These are phyloP conservation scores for Rhamnella rubrinervis DNA, from an alignment of 331 rosid species.

Conservation along the genomic window DNA sequence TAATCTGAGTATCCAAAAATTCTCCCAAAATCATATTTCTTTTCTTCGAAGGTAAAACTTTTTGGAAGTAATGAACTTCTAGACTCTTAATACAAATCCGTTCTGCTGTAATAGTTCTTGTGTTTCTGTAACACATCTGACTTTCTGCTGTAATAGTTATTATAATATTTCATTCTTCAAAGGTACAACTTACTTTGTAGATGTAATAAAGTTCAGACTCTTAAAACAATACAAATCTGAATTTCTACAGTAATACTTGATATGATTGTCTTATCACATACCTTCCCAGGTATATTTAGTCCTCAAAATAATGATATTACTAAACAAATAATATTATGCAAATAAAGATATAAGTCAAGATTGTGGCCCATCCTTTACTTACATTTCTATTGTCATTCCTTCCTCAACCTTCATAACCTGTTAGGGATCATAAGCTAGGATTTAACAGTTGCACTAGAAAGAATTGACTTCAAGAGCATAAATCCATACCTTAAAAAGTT, in stretches of 20 bases:
- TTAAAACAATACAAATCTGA: neutral
- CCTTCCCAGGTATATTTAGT: neutral
- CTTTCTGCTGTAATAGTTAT: too few species aligned
- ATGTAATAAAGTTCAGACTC: neutral
- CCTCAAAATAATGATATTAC: conserved; percentile 7
- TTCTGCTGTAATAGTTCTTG: too few species aligned
- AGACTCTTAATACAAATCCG: too few species aligned
- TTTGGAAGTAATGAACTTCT: too few species aligned
- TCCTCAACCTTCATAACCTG: conserved; percentile 95
- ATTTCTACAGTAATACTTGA: neutral
- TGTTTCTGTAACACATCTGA: too few species aligned
- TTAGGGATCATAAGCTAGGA: conserved; percentile 13
- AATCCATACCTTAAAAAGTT: conserved; percentile 74
- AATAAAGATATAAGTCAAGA: conserved; percentile 20
- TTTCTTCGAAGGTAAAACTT: too few species aligned
- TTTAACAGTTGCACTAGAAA: conserved; percentile 4
- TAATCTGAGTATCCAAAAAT: too few species aligned
- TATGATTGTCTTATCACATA: neutral
- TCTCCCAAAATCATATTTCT: too few species aligned
- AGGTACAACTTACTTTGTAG: neutral
- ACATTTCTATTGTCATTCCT: conserved; percentile 96
- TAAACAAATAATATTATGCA: conserved; percentile 5
- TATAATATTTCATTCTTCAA: neutral
- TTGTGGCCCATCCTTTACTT: conserved; percentile 35
- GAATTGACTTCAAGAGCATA: neutral